Percentiles rank a stretch among this genome's conserved stretches.
phyloP scores from a whole-genome alignment of 2,329 filamentous ascomycete species.

The Nigrospora osmanthi region DNA sequence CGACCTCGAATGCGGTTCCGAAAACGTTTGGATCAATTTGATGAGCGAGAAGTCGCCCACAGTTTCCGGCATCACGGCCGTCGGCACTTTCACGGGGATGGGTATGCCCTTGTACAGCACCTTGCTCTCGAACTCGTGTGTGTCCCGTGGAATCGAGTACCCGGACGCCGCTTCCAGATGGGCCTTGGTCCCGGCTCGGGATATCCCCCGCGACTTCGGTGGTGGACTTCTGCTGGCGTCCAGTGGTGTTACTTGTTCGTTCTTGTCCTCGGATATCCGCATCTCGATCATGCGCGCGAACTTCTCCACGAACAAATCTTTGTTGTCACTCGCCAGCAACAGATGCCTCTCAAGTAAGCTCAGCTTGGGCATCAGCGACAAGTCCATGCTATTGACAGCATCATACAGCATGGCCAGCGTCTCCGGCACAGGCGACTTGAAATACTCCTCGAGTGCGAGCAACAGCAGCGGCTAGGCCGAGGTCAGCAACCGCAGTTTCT shows the following conservation, averaged over 20 bases:
- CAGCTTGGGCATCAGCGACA: conserved; percentile 84
- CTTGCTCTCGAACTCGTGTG: conserved; percentile 93
- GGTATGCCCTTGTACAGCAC: conserved; percentile 96
- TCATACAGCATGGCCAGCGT: conserved; percentile 85
- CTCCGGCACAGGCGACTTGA: conserved; percentile 81
- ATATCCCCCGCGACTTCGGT: conserved; percentile 38
- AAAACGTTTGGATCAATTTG: conserved; percentile 94
- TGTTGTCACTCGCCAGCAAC: conserved; percentile 83
- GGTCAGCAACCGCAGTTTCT: conserved; percentile 7
- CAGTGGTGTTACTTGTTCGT: conserved; percentile 30
- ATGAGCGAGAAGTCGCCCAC: conserved; percentile 97
- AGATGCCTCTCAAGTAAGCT: conserved; percentile 79
- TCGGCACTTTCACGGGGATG: conserved; percentile 92
- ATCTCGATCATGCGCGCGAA: conserved; percentile 92
- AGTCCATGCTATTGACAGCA: conserved; percentile 92
- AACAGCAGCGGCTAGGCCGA: conserved; percentile 67
- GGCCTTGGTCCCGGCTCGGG: conserved; percentile 54
- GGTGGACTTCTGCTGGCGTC: conserved; percentile 43
- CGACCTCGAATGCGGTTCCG: conserved; percentile 70
- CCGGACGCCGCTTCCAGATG: conserved; percentile 54
- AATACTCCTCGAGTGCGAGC: conserved; percentile 91
- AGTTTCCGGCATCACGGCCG: conserved; percentile 87
- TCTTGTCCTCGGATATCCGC: conserved; percentile 60
- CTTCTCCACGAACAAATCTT: conserved; percentile 95
- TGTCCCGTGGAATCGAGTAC: conserved; percentile 81